phyloP scores from a whole-genome alignment of 1,139 yeast species.

The Magnusiomyces ingens region DNA sequence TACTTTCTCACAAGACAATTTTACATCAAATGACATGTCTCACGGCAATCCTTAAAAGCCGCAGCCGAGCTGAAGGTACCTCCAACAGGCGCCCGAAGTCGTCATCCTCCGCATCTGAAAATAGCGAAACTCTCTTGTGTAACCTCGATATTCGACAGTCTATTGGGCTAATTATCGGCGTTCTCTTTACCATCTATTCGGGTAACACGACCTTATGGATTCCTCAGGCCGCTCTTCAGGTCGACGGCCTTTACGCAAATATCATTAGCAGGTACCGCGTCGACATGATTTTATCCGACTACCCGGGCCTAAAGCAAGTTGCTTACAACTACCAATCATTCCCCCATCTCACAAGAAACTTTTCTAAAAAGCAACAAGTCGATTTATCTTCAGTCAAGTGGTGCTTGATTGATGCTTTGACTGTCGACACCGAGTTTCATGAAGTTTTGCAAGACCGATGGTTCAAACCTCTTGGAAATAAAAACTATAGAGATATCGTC shows the following conservation, averaged over 20 bases:
- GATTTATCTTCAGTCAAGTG: conserved; percentile 77
- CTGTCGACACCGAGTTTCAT: conserved; percentile 90
- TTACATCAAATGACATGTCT: conserved; percentile 82
- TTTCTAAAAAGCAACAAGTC: conserved; percentile 67
- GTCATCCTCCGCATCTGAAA: conserved; percentile 26
- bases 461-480: conserved; percentile 85
- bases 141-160: conserved; percentile 83
- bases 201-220: conserved; percentile 83
- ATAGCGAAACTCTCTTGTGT: conserved; percentile 42
- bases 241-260: conserved; percentile 84
- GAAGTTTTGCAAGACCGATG: conserved; percentile 88
- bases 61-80: conserved; percentile 14
- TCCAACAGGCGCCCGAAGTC: conserved; percentile 4
- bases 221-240: conserved; percentile 65
- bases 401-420: conserved; percentile 86
- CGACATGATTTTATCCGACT: conserved; percentile 73
- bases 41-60: conserved; percentile 48
- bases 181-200: conserved; percentile 71
- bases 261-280: conserved; percentile 65
- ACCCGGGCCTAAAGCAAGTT: conserved; percentile 84
- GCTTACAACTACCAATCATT: conserved; percentile 89
- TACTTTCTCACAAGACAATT: conserved; percentile 80
- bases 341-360: conserved; percentile 79
- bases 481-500: conserved; percentile 65
- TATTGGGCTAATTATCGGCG: conserved; percentile 78